These are phyloP conservation scores for Begonia peltatifolia DNA, from an alignment of 306 rosid genomes.

Conservation along the genomic window DNA sequence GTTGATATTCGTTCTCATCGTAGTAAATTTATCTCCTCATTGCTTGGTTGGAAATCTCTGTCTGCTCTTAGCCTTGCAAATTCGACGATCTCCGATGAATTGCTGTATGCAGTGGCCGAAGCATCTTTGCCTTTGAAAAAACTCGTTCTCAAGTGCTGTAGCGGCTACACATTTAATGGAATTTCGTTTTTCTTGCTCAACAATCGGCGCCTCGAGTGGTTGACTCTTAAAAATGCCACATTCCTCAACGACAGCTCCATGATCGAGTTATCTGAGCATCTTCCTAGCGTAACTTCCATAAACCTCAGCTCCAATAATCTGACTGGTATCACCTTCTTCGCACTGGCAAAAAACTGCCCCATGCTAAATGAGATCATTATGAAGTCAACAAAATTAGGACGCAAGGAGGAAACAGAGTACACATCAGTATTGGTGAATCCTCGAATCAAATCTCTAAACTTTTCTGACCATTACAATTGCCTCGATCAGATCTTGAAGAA, in stretches of 20 bases:
- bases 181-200: slow-evolving; percentile 23
- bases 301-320: slow-evolving; percentile 24
- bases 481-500: slow-evolving; percentile 9
- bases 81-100: slow-evolving; percentile 27
- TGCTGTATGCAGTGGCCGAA: slow-evolving; percentile 32
- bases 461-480: slow-evolving; percentile 18
- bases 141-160: slow-evolving; percentile 24
- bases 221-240: slow-evolving; percentile 22
- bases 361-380: slow-evolving; percentile 27
- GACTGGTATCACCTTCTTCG: slow-evolving; percentile 29
- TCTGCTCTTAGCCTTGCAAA: slow-evolving; percentile 21
- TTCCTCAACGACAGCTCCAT: slow-evolving; percentile 28
- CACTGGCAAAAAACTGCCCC: slow-evolving; percentile 33
- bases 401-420: background rate
- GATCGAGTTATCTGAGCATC: slow-evolving; percentile 22
- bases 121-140: slow-evolving; percentile 39
- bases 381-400: slow-evolving; percentile 20
- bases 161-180: slow-evolving; percentile 22
- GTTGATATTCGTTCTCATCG: slow-evolving; percentile 8
- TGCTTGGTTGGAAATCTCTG: slow-evolving; percentile 18
- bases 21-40: slow-evolving; percentile 16
- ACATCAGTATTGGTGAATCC: slow-evolving; percentile 7
- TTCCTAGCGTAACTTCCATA: slow-evolving; percentile 23
- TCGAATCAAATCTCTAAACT: slow-evolving; percentile 27
- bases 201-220: slow-evolving; percentile 25